phyloP scores from a whole-genome alignment of 305 asterid genomes.

The Withania somnifera region DNA sequence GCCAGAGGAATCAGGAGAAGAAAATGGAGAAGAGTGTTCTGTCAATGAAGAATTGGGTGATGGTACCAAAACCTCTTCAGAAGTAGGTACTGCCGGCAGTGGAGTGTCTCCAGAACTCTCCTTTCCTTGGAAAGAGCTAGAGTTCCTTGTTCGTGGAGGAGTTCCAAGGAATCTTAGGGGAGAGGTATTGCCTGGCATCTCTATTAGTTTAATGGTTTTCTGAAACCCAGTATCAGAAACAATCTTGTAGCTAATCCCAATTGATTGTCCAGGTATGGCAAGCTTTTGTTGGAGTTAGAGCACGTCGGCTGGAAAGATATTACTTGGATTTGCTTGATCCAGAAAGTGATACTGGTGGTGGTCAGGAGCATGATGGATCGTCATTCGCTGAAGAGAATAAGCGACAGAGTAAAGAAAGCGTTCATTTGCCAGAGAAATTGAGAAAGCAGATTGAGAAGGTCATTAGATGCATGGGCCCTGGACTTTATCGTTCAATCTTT shows the following conservation, averaged over 20 bases:
- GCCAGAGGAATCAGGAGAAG: slow-evolving; percentile 22
- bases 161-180: slow-evolving; percentile 90
- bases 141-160: slow-evolving; percentile 83
- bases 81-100: slow-evolving; percentile 20
- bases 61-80: slow-evolving; percentile 24
- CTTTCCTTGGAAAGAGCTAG: slow-evolving; percentile 70
- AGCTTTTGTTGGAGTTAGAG: slow-evolving; percentile 77
- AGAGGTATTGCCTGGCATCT: slow-evolving; percentile 45
- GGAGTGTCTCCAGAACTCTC: slow-evolving; percentile 22
- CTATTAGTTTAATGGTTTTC: slow-evolving; percentile 4
- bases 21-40: slow-evolving; percentile 23
- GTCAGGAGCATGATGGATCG: slow-evolving; percentile 24
- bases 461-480: slow-evolving; percentile 96
- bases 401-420: slow-evolving; percentile 22
- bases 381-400: slow-evolving; percentile 20
- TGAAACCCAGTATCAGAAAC: background rate
- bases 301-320: slow-evolving; percentile 70
- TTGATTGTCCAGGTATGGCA: slow-evolving; percentile 84
- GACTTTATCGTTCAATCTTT: slow-evolving; percentile 79
- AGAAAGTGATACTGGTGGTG: slow-evolving; percentile 33
- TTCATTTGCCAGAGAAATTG: slow-evolving; percentile 58
- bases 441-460: slow-evolving; percentile 99
- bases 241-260: slow-evolving; percentile 6
- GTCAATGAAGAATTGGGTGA: slow-evolving; percentile 28
- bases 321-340: slow-evolving; percentile 61